Percentiles rank a stretch among this genome's conserved stretches.
Evolutionary conservation across 805 yeast species (phyloP).

Genomic region (Wickerhamiella qilinensis): DNA sequence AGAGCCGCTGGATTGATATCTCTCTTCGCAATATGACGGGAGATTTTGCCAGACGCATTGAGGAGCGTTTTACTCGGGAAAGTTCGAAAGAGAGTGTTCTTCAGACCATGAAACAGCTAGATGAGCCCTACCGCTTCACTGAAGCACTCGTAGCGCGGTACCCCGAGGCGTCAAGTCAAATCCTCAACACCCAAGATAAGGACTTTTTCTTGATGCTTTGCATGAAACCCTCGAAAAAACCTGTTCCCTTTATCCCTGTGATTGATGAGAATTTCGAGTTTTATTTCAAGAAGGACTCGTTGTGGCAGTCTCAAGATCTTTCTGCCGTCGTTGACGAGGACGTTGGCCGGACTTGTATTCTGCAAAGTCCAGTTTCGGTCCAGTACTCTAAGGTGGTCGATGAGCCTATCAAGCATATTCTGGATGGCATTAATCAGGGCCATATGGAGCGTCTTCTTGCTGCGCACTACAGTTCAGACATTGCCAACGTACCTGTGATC

Average conservation of each 20-base stretch:
- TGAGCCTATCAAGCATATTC: constrained; percentile 82
- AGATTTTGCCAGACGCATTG: constrained; percentile 79
- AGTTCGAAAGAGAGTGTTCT: constrained; percentile 38
- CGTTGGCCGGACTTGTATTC: constrained; percentile 96
- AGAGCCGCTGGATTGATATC: constrained; percentile 74
- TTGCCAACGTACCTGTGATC: constrained; percentile 61
- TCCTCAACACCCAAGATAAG: constrained; percentile 86
- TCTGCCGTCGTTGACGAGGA: constrained; percentile 93
- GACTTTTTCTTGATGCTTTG: constrained; percentile 80
- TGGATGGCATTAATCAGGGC: constrained; percentile 81
- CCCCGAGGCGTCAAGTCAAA: constrained; percentile 63
- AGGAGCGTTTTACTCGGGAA: constrained; percentile 74
- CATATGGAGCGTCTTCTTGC: constrained; percentile 49
- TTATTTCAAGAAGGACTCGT: constrained; percentile 95
- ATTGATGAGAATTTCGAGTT: constrained; percentile 87
- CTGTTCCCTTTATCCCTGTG: constrained; percentile 94
- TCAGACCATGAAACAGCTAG: constrained; percentile 53
- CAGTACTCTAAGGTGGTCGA: constrained; percentile 72
- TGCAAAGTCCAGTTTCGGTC: constrained; percentile 98
- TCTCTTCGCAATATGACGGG: constrained; percentile 78
- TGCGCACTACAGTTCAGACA: constrained; percentile 59
- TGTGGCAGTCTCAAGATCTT: constrained; percentile 97
- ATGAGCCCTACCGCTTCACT: constrained; percentile 42
- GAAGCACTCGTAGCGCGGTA: constrained; percentile 47
- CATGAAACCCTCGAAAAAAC: constrained; percentile 76